These are phyloP conservation scores for Auriscalpium orientale DNA, from an alignment of 768 basidiomycete genomes.

Conservation along the genomic window DNA sequence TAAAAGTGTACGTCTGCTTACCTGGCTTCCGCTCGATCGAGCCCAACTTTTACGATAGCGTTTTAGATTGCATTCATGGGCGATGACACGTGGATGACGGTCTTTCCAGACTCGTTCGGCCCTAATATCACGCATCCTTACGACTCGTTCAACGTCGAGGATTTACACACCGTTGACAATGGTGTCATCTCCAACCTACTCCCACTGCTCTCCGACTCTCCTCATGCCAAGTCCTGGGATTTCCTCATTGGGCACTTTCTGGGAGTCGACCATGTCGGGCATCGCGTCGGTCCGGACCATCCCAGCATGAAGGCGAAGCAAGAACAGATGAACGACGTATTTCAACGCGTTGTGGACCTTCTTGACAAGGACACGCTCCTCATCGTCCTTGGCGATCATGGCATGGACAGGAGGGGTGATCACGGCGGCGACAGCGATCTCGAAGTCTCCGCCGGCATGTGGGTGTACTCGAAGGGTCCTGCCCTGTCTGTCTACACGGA, in stretches of 20 bases:
- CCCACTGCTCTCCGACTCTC: constrained; percentile 53
- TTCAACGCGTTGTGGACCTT: constrained; percentile 60
- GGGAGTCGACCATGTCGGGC: constrained; percentile 95
- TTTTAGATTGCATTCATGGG: constrained; percentile 81
- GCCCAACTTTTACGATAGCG: not conserved
- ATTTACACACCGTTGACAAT: constrained; percentile 90
- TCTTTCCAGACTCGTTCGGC: constrained; percentile 74
- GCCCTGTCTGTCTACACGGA: constrained; percentile 31
- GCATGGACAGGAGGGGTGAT: constrained; percentile 92
- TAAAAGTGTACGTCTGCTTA: constrained; percentile 43
- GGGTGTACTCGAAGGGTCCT: constrained; percentile 84
- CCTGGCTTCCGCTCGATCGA: not conserved
- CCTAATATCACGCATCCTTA: constrained; percentile 73
- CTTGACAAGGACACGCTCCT: constrained; percentile 87
- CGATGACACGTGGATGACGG: constrained; percentile 92
- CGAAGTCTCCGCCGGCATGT: constrained; percentile 81
- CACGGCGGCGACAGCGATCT: constrained; percentile 87
- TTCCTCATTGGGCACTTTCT: constrained; percentile 89
- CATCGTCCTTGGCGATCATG: constrained; percentile 91
- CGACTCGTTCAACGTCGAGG: constrained; percentile 98
- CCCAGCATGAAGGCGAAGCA: constrained; percentile 82
- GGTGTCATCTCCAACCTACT: constrained; percentile 83
- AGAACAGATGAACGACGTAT: constrained; percentile 77
- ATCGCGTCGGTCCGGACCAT: constrained; percentile 87
- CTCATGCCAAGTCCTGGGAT: constrained; percentile 55